Base-by-base conservation (phyloP, 2,329 filamentous ascomycete species). In the Colletotrichum falcatum region DNA sequence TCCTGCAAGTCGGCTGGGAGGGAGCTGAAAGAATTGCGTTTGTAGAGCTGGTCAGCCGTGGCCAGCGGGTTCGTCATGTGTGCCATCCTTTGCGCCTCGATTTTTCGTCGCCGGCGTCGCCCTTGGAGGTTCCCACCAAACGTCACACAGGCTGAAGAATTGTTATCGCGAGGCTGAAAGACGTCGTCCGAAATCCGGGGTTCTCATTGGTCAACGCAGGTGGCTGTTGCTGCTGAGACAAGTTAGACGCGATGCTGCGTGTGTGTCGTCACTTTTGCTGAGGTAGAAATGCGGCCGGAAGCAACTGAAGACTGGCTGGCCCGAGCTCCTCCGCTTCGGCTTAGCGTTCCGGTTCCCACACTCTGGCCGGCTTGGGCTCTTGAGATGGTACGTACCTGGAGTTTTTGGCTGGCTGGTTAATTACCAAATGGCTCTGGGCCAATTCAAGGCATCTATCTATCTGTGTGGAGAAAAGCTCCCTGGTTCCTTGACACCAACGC, bases 1-100 rank as follows among this genome's bases (percentile, higher is more conserved):
- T 92, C 90, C 79, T 93, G 92, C 18, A 95, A 83, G 73, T 94
- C 90, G 39, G 82, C 81, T 1, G 93, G 91, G 2, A 95, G 79
- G 76, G 84, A 79, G 81, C 89, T 80, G 81, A 90, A 79, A 69
- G 86, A 79, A 74, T 87, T 77, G 76, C 87, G 82, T 77, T 86
- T 78, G 73, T 86, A 88, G 18, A 96, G 86, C 79, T 95, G 93
- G 42, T 88, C 86, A n/a, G 89, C 83, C 37, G 91, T 92, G 20
- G 91, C 92, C 59, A 95, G 85, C 28, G 92, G 89, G 73, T 95
- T 95, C 8, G 87, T 85, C 70, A 73, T 67, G 12, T 72, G 70
- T 55, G 70, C 66, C 72, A 73, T 73, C 26, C n/a, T 48, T 54
- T 42, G 62, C 49, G 60, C 26, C 16, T 66, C 26, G 8, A 23